Base-by-base conservation (phyloP, 1,139 yeast species). In the Yamadazyma blattariae region DNA sequence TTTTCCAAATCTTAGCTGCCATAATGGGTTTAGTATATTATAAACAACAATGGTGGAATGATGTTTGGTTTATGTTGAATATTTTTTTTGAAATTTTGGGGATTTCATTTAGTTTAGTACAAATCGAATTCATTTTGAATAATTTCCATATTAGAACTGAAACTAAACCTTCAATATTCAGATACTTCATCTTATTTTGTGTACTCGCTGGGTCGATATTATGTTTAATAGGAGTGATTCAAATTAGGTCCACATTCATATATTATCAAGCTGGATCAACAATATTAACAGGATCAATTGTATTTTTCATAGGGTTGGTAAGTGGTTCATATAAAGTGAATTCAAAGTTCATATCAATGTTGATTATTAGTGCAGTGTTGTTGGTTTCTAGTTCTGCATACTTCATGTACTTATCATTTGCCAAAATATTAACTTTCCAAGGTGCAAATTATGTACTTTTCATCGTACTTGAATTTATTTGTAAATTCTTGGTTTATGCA, bases 61-160 rank as follows among this genome's bases (percentile, higher is more conserved):
- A 40, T 31, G 46, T 35, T n/a, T 43, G 47, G 45, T 41, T 40
- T 33, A 36, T 39, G 2, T 27, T 43, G 17, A 40, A 44, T 28
- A 36, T 38, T n/a, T 44, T 35, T 23, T 44, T 44, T 25, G 47
- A 44, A 34, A 25, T 44, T 8, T 19, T 44, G 22, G 47, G 45
- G 2, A 37, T 44, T 9, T 37, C 36, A 2, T 38, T 39, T 28
- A 37, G 45, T 3, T 30, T 39, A 21, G 41, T 36, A 7, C 42
- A 40, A 26, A 24, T 42, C 28, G 35, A 41, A 19, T 20, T 41
- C 9, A 27, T 36, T 9, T 19, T 33, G 16, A 41, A 43, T 20
- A 37, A 18, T 16, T 39, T 30, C 16, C 32, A 29, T 20, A 25
- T 30, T 7, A 35, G 20, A 25, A 27, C 27, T n/a, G 40, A 33